A percentile compares a stretch with the other conserved stretches of the same genome.
Conservation (phyloP, 2,329 filamentous ascomycete species). For the Aureobasidium sp. region DNA sequence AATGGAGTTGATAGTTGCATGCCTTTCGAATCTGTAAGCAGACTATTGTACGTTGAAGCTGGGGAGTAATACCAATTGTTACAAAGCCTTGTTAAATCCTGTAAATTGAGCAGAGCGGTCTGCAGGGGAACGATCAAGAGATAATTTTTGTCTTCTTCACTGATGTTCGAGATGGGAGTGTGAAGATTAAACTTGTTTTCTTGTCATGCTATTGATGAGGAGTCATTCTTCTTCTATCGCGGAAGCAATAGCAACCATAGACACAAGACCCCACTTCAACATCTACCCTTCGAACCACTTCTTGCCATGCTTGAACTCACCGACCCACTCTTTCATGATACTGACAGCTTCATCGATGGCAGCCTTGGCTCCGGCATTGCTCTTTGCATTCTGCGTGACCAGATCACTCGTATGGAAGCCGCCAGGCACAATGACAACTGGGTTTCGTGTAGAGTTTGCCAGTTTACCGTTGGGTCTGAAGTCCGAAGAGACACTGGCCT, state of each 20-base stretch:
- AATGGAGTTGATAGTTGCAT: too few relatives aligned
- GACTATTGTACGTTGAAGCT: too few relatives aligned
- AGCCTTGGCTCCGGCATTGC: constrained; percentile 40
- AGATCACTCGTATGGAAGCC: constrained; percentile 52
- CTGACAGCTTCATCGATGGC: constrained; percentile 44
- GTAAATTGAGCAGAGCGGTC: too few relatives aligned
- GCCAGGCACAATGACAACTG: constrained; percentile 46
- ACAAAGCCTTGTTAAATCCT: too few relatives aligned
- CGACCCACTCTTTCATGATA: constrained; percentile 48
- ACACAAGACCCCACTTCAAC: background rate
- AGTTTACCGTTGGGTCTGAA: constrained; percentile 49
- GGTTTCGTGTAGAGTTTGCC: constrained; percentile 36
- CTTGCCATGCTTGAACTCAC: constrained; percentile 32
- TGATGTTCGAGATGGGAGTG: background rate
- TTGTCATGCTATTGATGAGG: background rate
- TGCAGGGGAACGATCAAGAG: background rate
- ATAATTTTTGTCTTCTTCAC: background rate
- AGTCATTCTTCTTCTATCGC: background rate
- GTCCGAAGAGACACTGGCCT: constrained; percentile 44
- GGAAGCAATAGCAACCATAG: background rate
- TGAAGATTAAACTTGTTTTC: background rate
- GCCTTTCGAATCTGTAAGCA: too few relatives aligned
- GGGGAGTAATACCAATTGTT: too few relatives aligned
- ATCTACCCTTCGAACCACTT: constrained; percentile 1
- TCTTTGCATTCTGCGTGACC: constrained; percentile 36